phyloP scores from a whole-genome alignment of 345 rosid genomes.

The Eucalyptus pauciflora region DNA sequence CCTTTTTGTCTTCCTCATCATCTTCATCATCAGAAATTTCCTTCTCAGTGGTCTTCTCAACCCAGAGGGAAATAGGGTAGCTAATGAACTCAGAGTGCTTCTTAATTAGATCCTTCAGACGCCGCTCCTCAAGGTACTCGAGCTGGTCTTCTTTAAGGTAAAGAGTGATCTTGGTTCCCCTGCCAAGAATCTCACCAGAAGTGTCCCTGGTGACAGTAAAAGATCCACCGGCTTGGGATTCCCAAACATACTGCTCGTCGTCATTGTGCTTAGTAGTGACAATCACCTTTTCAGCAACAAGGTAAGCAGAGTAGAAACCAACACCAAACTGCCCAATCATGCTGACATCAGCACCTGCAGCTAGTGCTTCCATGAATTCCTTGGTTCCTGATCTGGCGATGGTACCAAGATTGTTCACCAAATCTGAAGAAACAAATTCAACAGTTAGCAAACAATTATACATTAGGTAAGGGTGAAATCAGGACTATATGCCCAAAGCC shows the following conservation, averaged over 20 bases:
- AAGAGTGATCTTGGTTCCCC: not conserved
- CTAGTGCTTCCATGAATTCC: not conserved
- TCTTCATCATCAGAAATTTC: slow-evolving; percentile 3
- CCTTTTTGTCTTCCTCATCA: slow-evolving; percentile 10
- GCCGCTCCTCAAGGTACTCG: slow-evolving; percentile 3
- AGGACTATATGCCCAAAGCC: not conserved
- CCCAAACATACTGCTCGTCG: not conserved
- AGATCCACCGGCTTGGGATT: not conserved
- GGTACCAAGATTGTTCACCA: not conserved
- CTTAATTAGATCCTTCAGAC: not conserved
- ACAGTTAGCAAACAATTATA: not conserved
- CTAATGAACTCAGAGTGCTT: not conserved
- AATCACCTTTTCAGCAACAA: not conserved
- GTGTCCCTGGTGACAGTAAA: not conserved
- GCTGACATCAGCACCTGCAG: not conserved
- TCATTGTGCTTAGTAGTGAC: not conserved
- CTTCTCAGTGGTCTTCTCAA: not conserved
- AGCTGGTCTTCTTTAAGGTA: slow-evolving; percentile 2
- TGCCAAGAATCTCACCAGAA: not conserved
- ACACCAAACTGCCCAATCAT: not conserved
- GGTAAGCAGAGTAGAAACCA: not conserved
- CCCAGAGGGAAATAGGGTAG: not conserved
- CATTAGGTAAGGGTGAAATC: not conserved
- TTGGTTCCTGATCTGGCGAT: not conserved
- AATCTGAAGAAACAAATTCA: not conserved